Evolutionary conservation across 2,329 filamentous ascomycete species (phyloP).

Genomic region (Arthroderma sp.): DNA sequence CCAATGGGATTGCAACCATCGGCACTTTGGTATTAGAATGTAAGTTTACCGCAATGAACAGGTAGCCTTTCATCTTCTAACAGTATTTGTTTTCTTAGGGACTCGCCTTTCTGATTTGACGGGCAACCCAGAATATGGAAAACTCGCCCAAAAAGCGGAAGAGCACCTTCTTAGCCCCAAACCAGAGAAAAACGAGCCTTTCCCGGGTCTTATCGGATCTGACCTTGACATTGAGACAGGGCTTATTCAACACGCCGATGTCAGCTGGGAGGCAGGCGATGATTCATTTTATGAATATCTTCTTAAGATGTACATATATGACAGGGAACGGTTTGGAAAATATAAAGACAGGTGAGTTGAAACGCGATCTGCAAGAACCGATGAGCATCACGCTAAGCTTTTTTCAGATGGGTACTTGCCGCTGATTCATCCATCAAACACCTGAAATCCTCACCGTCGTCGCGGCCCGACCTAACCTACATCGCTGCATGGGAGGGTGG

Average conservation of each 20-base stretch:
- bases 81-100: conserved; percentile 3
- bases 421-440: conserved; percentile 63
- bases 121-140: conserved; percentile 51
- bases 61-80: too few relatives aligned
- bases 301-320: conserved; percentile 82
- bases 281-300: conserved; percentile 85
- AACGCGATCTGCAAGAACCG: background rate
- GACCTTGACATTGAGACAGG: conserved; percentile 53
- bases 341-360: conserved; percentile 44
- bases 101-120: conserved; percentile 59
- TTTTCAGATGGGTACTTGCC: conserved; percentile 53
- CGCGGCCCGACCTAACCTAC: conserved; percentile 59
- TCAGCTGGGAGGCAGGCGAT: conserved; percentile 64
- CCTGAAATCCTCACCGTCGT: conserved; percentile 53
- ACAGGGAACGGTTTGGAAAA: conserved; percentile 45
- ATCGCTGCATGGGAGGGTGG: conserved; percentile 26
- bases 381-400: background rate
- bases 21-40: conserved; percentile 71
- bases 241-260: conserved; percentile 49
- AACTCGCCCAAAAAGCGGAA: conserved; percentile 54
- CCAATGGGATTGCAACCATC: conserved; percentile 61
- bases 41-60: conserved; percentile 2
- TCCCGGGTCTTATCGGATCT: conserved; percentile 61
- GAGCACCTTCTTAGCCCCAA: conserved; percentile 55
- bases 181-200: conserved; percentile 53